Percentiles rank a stretch among this genome's conserved stretches.
phyloP scores from a whole-genome alignment of 179 eudicot species.

The Heliamphora pulchella region DNA sequence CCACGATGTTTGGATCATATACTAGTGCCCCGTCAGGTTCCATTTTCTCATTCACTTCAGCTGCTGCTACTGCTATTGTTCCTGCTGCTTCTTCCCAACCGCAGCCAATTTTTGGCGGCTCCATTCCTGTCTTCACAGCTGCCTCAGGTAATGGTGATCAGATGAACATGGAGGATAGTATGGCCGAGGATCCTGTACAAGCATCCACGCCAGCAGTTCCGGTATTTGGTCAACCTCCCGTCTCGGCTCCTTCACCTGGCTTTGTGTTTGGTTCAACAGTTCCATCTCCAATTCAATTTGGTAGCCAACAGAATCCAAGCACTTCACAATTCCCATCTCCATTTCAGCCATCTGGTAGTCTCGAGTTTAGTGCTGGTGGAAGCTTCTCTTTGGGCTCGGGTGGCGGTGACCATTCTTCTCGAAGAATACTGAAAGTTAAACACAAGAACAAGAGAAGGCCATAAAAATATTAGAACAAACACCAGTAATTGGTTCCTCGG shows the following conservation, averaged over 20 bases:
- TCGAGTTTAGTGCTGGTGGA: conserved; percentile 52
- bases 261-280: conserved; percentile 42
- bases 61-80: conserved; percentile 7
- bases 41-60: conserved; percentile 24
- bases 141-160: conserved; percentile 38
- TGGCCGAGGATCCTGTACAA: conserved; percentile 79
- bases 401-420: conserved; percentile 55
- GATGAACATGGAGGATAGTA: conserved; percentile 70
- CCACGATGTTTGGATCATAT: conserved; percentile 28
- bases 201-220: conserved; percentile 14
- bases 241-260: conserved; percentile 30
- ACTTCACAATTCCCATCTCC: conserved; percentile 35
- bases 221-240: conserved; percentile 33
- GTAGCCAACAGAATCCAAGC: conserved; percentile 15
- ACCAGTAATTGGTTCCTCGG: background rate
- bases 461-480: background rate
- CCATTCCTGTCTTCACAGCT: conserved; percentile 22
- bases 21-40: conserved; percentile 19
- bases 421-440: conserved; percentile 42
- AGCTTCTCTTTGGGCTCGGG: conserved; percentile 72
- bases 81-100: conserved; percentile 19
- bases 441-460: conserved; percentile 31
- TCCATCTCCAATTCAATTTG: conserved; percentile 21
- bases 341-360: conserved; percentile 60
- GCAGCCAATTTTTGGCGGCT: conserved; percentile 37